A percentile compares a stretch with the other conserved stretches of the same genome.
Conservation (phyloP, 345 rosid species). For the Tarenaya hassleriana region DNA sequence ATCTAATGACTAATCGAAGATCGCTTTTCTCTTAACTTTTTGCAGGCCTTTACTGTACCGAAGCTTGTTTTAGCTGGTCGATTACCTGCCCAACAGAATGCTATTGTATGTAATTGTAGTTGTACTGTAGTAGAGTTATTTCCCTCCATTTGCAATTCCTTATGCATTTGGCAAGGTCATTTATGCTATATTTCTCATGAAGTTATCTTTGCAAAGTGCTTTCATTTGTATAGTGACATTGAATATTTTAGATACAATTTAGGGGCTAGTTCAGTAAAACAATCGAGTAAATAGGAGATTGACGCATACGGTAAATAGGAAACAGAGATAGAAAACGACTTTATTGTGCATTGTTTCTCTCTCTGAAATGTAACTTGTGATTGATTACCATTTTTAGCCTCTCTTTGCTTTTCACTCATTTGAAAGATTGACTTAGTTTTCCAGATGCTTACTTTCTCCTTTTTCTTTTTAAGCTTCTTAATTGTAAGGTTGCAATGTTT, state of each 20-base stretch:
- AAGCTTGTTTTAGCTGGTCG: conserved; percentile 98
- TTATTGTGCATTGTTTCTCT: conserved; percentile 15
- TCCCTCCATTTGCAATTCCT: not conserved
- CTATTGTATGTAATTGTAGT: conserved; percentile 65
- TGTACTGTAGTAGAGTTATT: conserved; percentile 4
- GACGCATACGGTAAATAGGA: not conserved
- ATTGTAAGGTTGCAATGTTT: conserved; percentile 14
- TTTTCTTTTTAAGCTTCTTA: not conserved
- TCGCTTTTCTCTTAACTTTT: conserved; percentile 20
- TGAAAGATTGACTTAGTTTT: not conserved
- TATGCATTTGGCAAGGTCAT: not conserved
- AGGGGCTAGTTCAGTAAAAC: not conserved
- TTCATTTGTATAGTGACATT: conserved; percentile 6
- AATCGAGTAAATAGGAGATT: too few species aligned
- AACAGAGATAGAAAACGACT: conserved; percentile 5
- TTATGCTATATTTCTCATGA: conserved; percentile 5
- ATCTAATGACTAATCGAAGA: conserved; percentile 21
- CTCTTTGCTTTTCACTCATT: not conserved
- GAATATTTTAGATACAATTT: conserved; percentile 8
- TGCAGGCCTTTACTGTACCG: conserved; percentile 90
- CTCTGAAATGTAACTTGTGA: conserved; percentile 13
- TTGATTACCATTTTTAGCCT: not conserved
- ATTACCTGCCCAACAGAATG: conserved; percentile 96
- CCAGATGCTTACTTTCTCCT: not conserved
- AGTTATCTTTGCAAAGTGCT: conserved; percentile 2